phyloP scores from a whole-genome alignment of 2,329 filamentous ascomycete genomes.

The Magnaporthiopsis rhizophila region DNA sequence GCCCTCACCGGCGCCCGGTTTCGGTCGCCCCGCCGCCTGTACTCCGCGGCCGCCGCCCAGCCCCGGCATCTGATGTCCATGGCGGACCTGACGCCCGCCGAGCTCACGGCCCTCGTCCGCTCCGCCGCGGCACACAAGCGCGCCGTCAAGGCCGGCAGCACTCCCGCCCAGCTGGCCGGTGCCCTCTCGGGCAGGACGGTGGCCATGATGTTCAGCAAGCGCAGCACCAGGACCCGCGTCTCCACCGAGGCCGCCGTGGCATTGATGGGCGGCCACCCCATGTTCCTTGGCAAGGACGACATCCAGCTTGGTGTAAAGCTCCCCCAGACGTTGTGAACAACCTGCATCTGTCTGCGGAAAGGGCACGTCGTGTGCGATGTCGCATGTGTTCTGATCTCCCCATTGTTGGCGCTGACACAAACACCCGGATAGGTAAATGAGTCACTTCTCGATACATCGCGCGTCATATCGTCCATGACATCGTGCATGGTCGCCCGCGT shows the following conservation, averaged over 20 bases:
- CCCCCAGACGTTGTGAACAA: not conserved
- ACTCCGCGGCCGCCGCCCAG: slow-evolving; percentile 5
- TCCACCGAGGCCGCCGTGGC: slow-evolving; percentile 87
- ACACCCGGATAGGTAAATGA: slow-evolving; percentile 63
- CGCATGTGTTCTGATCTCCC: not conserved
- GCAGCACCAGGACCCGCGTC: slow-evolving; percentile 85
- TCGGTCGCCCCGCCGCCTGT: not conserved
- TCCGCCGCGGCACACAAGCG: slow-evolving; percentile 74
- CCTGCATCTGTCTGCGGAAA: not conserved
- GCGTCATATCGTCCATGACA: slow-evolving; percentile 91
- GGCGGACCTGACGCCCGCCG: slow-evolving; percentile 69
- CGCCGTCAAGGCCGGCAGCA: slow-evolving; percentile 52
- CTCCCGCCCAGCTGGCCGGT: slow-evolving; percentile 51
- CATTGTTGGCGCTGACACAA: not conserved
- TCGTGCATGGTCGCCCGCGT: slow-evolving; percentile 77
- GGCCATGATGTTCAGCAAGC: slow-evolving; percentile 95
- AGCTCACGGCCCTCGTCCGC: slow-evolving; percentile 74
- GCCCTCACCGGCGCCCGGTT: not conserved
- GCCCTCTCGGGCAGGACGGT: slow-evolving; percentile 70
- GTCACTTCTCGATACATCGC: slow-evolving; percentile 83
- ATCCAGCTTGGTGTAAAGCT: slow-evolving; percentile 78
- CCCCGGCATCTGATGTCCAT: slow-evolving; percentile 91
- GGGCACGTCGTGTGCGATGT: not conserved
- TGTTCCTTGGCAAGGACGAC: slow-evolving; percentile 94
- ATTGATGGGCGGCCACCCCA: slow-evolving; percentile 84